These are phyloP conservation scores for Epichloe baconii DNA, from an alignment of 2,329 filamentous ascomycete genomes.

Conservation along the genomic window DNA sequence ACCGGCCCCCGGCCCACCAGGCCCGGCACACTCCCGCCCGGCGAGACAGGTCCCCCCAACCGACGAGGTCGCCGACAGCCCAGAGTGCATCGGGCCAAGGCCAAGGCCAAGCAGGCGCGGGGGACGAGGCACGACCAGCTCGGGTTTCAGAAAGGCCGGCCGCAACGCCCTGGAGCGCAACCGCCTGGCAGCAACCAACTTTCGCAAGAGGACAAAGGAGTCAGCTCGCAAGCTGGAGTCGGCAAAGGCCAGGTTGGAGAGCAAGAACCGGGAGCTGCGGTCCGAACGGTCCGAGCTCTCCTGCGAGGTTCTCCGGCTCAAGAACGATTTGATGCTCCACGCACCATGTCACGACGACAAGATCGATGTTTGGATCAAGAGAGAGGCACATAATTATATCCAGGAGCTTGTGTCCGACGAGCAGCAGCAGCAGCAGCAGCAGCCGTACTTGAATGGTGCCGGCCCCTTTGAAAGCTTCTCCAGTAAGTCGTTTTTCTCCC, in stretches of 20 bases:
- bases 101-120: neutral
- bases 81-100: neutral
- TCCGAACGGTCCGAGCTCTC: too few species aligned
- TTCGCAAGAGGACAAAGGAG: constrained; percentile 2
- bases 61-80: neutral
- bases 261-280: neutral
- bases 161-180: neutral
- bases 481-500: neutral
- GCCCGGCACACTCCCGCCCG: neutral
- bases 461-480: neutral
- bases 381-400: neutral
- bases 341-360: too few species aligned
- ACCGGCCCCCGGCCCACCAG: neutral
- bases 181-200: constrained; percentile 2
- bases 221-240: neutral
- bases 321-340: too few species aligned
- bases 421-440: neutral
- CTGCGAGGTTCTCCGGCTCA: too few species aligned
- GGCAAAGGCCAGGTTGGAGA: neutral
- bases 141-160: neutral
- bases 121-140: neutral
- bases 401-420: neutral
- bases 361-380: constrained; percentile 1
- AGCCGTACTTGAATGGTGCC: neutral
- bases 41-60: neutral